Conservation (phyloP, 2,329 filamentous ascomycete genomes). For the Penicillium sp. region DNA sequence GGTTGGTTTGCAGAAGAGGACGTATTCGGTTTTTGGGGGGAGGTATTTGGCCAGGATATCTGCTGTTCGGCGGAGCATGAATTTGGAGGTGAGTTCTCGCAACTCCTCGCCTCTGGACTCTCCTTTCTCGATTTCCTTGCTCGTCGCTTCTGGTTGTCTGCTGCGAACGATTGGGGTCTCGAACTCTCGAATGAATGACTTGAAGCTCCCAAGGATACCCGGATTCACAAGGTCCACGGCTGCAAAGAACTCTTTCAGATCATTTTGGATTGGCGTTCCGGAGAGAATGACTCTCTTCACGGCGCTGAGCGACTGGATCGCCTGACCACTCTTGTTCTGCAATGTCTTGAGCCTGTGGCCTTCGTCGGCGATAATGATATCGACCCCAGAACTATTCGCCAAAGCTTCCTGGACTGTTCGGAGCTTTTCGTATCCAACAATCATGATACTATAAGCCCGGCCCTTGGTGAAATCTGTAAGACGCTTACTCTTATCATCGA, state of each 20-base stretch:
- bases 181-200: slow-evolving; percentile 64
- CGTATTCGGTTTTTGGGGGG: slow-evolving; percentile 66
- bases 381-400: slow-evolving; percentile 61
- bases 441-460: slow-evolving; percentile 68
- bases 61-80: slow-evolving; percentile 65
- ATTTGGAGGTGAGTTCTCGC: slow-evolving; percentile 59
- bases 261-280: slow-evolving; percentile 68
- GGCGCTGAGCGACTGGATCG: slow-evolving; percentile 64
- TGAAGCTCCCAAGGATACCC: slow-evolving; percentile 61
- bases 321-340: slow-evolving; percentile 66
- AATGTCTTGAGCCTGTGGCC: slow-evolving; percentile 67
- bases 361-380: slow-evolving; percentile 70
- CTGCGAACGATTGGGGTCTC: slow-evolving; percentile 64
- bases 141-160: slow-evolving; percentile 62
- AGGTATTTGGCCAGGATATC: slow-evolving; percentile 66
- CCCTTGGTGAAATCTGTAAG: slow-evolving; percentile 69
- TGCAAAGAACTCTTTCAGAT: slow-evolving; percentile 65
- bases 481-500: slow-evolving; percentile 59
- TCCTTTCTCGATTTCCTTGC: slow-evolving; percentile 63
- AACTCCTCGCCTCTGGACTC: slow-evolving; percentile 62
- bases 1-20: slow-evolving; percentile 65
- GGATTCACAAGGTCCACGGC: slow-evolving; percentile 71
- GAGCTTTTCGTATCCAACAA: slow-evolving; percentile 71
- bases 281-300: slow-evolving; percentile 63
- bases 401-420: slow-evolving; percentile 65